Evolutionary conservation across 176 grass and related monocot species (phyloP), one percentile per base, ranked within the genome.

Genomic region (Carex myosuroides): DNA sequence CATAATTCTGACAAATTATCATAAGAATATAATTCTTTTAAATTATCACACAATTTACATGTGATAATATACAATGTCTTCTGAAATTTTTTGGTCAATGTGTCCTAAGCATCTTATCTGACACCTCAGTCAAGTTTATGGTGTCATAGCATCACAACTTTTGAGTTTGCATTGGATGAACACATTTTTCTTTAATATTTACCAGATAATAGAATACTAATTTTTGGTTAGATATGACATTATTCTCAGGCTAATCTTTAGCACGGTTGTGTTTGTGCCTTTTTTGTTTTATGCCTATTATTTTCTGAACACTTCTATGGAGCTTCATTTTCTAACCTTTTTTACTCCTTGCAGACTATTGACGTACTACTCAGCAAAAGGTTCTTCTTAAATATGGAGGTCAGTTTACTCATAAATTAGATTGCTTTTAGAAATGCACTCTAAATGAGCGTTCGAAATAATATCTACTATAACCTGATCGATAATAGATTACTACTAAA

Each of bases 281-380:
- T 53, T 56, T 32, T 87, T 5, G 59, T 70, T 83, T 75, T 75
- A 56, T 57, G 57, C 29, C 81, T 71, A 69, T 85, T 63, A 77
- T 63, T 70, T 4, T 79, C 8, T 77, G 48, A 55, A 76, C 11
- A 54, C 48, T 50, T 24, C 46, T 17, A 14, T 55, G 71, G 48
- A 76, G 10, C 72, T 76, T 76, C 44, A 54, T 48, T 54, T 76
- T 55, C 46, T 76, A 12, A 77, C 50, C 22, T 16, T 76, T 32
- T 57, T 2, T 64, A 14, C 18, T 48, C 6, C 65, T 89, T 95
- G 88, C 93, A 98, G 96, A 95, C 96, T 90, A 90, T 98, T 83
- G 96, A 98, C 44, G 74, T 89, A 77, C 88, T 98, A 24, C 92
- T 93, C 76, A 98, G 93, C 89, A 98, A 89, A 85, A 90, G 88